Evolutionary conservation across 306 rosid genomes (phyloP).

Genomic region (Rosa persica): DNA sequence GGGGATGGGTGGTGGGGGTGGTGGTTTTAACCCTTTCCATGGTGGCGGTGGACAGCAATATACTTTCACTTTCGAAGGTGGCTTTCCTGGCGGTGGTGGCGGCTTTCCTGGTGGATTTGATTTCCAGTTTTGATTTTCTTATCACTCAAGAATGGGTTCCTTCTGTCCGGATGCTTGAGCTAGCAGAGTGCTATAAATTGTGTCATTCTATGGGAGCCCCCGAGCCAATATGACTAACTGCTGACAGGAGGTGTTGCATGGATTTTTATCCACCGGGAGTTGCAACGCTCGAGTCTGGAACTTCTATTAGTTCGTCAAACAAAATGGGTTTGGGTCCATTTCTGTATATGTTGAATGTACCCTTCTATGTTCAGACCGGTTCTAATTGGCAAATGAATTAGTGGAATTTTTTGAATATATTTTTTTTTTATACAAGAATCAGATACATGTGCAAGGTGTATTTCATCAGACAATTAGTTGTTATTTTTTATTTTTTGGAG

Average conservation of each 20-base stretch:
- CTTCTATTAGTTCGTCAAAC: slow-evolving; percentile 31
- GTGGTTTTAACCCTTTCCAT: slow-evolving; percentile 90
- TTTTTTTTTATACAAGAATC: not conserved
- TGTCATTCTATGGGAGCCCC: slow-evolving; percentile 30
- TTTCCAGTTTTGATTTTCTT: slow-evolving; percentile 58
- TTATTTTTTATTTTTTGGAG: not conserved
- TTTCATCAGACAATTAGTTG: not conserved
- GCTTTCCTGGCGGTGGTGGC: slow-evolving; percentile 52
- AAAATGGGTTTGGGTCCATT: slow-evolving; percentile 23
- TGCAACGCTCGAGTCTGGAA: slow-evolving; percentile 26
- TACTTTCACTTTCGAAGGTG: slow-evolving; percentile 71
- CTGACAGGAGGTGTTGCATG: slow-evolving; percentile 39
- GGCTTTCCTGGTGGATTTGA: slow-evolving; percentile 73
- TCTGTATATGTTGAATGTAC: slow-evolving; percentile 20
- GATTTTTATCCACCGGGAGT: slow-evolving; percentile 16
- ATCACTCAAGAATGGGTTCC: not conserved
- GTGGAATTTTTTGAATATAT: not conserved
- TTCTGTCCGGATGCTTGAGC: not conserved
- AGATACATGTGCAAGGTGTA: not conserved
- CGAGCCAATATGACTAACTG: slow-evolving; percentile 41
- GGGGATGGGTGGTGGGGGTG: slow-evolving; percentile 60
- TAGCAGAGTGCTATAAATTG: slow-evolving; percentile 4
- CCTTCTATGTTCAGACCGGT: not conserved
- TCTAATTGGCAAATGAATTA: slow-evolving; percentile 3
- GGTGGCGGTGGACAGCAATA: slow-evolving; percentile 82